phyloP scores from a whole-genome alignment of 1,284 basidiomycete genomes.

The Anthracocystis setariae region DNA sequence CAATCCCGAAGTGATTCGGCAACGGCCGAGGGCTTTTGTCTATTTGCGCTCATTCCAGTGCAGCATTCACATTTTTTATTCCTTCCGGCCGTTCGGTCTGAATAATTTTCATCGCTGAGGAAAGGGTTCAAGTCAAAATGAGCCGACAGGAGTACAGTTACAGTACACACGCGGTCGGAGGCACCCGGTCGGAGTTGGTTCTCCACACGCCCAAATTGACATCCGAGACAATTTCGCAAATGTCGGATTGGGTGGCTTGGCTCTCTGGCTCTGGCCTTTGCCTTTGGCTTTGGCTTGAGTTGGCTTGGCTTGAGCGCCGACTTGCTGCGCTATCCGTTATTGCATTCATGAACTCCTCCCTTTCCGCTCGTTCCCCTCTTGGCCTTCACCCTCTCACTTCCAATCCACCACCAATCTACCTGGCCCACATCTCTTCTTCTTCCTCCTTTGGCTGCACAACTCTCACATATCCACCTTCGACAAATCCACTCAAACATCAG shows the following conservation, averaged over 20 bases:
- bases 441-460: not conserved
- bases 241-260: not conserved
- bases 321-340: not conserved
- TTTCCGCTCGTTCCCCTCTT: not conserved
- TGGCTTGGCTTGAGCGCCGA: slow-evolving; percentile 2
- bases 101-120: too few species aligned
- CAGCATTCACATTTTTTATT: too few species aligned
- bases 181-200: slow-evolving; percentile 2
- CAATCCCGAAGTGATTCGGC: too few species aligned
- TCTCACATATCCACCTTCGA: not conserved
- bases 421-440: not conserved
- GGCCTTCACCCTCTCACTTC: not conserved
- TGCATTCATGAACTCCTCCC: not conserved
- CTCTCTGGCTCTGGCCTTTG: too few species aligned
- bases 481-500: not conserved
- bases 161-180: too few species aligned
- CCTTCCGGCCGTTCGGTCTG: too few species aligned
- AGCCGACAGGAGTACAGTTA: too few species aligned
- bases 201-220: slow-evolving; percentile 5
- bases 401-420: slow-evolving; percentile 1
- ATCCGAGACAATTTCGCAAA: not conserved
- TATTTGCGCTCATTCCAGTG: too few species aligned
- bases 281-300: not conserved
- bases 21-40: too few species aligned
- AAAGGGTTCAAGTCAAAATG: too few species aligned